These are phyloP conservation scores for Fusarium sp. DNA, from an alignment of 2,329 filamentous ascomycete species.

Conservation along the genomic window DNA sequence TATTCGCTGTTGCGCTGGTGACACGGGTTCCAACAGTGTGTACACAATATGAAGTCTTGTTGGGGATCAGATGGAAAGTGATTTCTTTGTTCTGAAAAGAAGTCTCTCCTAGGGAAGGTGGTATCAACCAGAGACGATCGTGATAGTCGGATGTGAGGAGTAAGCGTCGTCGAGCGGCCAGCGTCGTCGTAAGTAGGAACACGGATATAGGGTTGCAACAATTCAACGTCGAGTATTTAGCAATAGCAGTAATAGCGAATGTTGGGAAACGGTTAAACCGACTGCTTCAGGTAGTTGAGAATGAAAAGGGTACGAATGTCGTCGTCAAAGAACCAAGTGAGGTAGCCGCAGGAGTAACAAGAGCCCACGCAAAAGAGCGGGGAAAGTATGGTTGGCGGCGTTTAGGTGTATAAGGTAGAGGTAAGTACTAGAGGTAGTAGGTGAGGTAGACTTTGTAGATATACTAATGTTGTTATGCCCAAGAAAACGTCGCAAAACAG, in stretches of 20 bases:
- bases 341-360: constrained; percentile 29
- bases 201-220: neutral
- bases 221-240: neutral
- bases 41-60: neutral
- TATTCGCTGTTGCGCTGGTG: constrained; percentile 27
- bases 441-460: neutral
- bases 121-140: neutral
- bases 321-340: constrained; percentile 25
- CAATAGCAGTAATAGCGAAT: constrained; percentile 13
- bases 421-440: neutral
- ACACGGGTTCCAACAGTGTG: constrained; percentile 16
- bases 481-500: constrained; percentile 12
- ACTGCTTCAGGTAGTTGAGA: constrained; percentile 18
- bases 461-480: constrained; percentile 11
- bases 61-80: neutral
- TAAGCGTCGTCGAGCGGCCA: constrained; percentile 37
- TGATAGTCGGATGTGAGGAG: constrained; percentile 13
- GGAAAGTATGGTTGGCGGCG: constrained; percentile 24
- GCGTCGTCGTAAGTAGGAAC: constrained; percentile 26
- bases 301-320: constrained; percentile 17
- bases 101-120: neutral
- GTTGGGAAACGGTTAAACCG: constrained; percentile 10
- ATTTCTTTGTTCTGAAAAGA: neutral
- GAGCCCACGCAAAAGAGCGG: constrained; percentile 37
- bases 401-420: neutral